Base-by-base conservation (phyloP, 2,329 filamentous ascomycete species). In the Fusarium chlamydosporum region DNA sequence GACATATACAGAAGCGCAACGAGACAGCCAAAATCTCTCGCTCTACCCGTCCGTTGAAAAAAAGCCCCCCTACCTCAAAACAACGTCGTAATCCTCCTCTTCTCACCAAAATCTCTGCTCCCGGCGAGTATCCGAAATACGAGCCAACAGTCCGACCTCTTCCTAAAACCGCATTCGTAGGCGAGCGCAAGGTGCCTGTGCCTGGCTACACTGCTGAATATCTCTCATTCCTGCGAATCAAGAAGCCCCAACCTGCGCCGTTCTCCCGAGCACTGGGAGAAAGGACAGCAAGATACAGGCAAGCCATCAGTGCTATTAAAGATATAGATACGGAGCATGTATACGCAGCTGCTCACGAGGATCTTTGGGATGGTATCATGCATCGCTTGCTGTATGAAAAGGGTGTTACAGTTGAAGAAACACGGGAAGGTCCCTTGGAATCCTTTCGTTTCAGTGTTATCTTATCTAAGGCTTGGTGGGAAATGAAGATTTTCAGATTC, bases 161-260 rank as follows among this genome's bases (percentile, higher is more conserved):
- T 0, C 88, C 88, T 0, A 79, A 80, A 3, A 71, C 79, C 3
- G 75, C 81, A 23, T 80, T 92, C 3, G 34, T 37, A 7, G 67
- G 74, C 23, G 70, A 74, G 20, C 71, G 68, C 18, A 75, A 85
- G 45, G 82, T 92, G 4, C 92, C 92, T 1, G 79, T 80, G 2
- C 74, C 93, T 2, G 76, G 75, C 37, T 80, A 85, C 33, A 83
- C 85, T 6, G 83, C 88, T 4, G 81, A 83, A 40, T 83, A 83
- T 27, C 78, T 89, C 26, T 87, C 91, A 1, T 91, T 94, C 72
- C 76, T 95, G 29, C 87, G 92, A 35, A 78, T 90, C 43, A 84
- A 81, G 65, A 92, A 91, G 76, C 89, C 89, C 6, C 90, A 94
- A 76, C 85, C 89, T 3, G 74, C 76, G 1, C 78, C 79, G n/a